Evolutionary conservation across 495 filamentous ascomycete genomes (phyloP).

Genomic region (Aspergillus taichungensis): DNA sequence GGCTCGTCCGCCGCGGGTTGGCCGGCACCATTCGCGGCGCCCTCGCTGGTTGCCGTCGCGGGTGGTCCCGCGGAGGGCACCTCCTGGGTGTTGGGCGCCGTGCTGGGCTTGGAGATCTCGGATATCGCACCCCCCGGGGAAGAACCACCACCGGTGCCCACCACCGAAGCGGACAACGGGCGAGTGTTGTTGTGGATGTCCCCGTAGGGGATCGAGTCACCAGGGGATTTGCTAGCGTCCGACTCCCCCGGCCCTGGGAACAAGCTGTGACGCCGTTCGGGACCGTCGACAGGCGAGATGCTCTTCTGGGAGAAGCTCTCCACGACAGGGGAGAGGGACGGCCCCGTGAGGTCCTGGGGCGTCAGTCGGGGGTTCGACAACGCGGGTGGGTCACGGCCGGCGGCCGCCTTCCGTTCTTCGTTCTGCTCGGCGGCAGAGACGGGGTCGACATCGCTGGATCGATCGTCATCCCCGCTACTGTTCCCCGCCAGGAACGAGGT

Average conservation of each 20-base stretch:
- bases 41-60: slow-evolving; percentile 11
- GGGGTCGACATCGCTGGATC: slow-evolving; percentile 12
- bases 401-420: slow-evolving; percentile 2
- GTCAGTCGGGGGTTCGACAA: background rate
- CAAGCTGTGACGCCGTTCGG: background rate
- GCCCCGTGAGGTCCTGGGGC: slow-evolving; percentile 10
- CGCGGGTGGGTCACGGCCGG: too few relatives aligned
- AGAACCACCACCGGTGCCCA: slow-evolving; percentile 19
- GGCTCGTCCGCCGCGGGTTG: slow-evolving; percentile 26
- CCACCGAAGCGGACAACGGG: slow-evolving; percentile 32
- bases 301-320: slow-evolving; percentile 24
- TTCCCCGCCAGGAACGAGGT: slow-evolving; percentile 40
- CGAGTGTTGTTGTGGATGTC: slow-evolving; percentile 20
- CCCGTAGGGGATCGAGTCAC: slow-evolving; percentile 31
- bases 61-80: slow-evolving; percentile 24
- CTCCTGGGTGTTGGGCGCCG: slow-evolving; percentile 37
- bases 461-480: slow-evolving; percentile 42
- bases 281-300: slow-evolving; percentile 5
- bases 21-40: slow-evolving; percentile 13
- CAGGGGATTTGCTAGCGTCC: slow-evolving; percentile 12
- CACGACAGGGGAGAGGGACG: slow-evolving; percentile 22
- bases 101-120: slow-evolving; percentile 37
- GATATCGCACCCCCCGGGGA: slow-evolving; percentile 31
- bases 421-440: slow-evolving; percentile 11
- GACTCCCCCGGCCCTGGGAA: slow-evolving; percentile 14